phyloP scores from a whole-genome alignment of 2,329 filamentous ascomycete genomes.

The Cryphonectria radicalis region DNA sequence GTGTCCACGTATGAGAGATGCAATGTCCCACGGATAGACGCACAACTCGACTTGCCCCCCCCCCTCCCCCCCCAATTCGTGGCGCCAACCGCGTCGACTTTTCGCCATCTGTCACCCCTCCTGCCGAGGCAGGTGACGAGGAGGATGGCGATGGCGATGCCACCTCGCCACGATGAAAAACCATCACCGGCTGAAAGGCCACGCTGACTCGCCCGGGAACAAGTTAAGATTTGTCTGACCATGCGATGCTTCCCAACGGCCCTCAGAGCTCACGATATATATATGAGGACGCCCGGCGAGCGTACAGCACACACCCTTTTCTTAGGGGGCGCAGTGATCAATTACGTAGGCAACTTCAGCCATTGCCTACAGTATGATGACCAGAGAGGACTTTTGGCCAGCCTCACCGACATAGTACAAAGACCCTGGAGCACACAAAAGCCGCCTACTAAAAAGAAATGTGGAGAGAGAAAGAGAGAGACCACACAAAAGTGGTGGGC shows the following conservation, averaged over 20 bases:
- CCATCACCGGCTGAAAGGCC: background rate
- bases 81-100: slow-evolving; percentile 6
- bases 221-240: background rate
- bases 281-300: background rate
- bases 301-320: background rate
- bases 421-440: background rate
- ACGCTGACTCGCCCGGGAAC: background rate
- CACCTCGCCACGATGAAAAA: slow-evolving; percentile 8
- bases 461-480: slow-evolving; percentile 24
- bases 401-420: slow-evolving; percentile 9
- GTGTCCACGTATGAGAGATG: slow-evolving; percentile 5
- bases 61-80: slow-evolving; percentile 10
- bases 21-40: slow-evolving; percentile 17
- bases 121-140: slow-evolving; percentile 13
- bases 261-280: background rate
- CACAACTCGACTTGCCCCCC: slow-evolving; percentile 5
- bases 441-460: slow-evolving; percentile 2
- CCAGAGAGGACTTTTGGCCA: background rate
- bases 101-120: slow-evolving; percentile 3
- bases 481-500: background rate
- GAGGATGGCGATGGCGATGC: slow-evolving; percentile 7
- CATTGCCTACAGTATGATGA: background rate
- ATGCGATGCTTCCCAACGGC: background rate
- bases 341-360: background rate
- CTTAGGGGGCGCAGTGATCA: background rate